Evolutionary conservation across 106 monocot species (phyloP).

Genomic region (Xerophyta viscosa): DNA sequence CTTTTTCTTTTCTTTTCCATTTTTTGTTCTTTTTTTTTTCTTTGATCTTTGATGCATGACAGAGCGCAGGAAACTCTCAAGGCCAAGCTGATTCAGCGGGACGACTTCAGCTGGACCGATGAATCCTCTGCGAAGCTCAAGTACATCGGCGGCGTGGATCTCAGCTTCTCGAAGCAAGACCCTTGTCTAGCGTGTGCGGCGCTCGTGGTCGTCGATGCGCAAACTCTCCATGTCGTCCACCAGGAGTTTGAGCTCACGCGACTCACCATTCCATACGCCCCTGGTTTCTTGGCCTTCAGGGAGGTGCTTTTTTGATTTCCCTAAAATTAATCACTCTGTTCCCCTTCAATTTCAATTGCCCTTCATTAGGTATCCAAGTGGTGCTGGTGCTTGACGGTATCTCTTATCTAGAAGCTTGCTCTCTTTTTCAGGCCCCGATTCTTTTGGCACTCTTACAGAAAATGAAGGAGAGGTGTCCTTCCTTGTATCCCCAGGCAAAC

Average conservation of each 20-base stretch:
- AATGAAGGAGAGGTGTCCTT: constrained; percentile 33
- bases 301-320: constrained; percentile 46
- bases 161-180: constrained; percentile 77
- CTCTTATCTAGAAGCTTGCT: background rate
- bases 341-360: background rate
- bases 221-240: constrained; percentile 46
- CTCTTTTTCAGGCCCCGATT: constrained; percentile 46
- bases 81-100: constrained; percentile 40
- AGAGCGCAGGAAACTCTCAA: constrained; percentile 67
- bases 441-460: constrained; percentile 51
- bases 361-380: background rate
- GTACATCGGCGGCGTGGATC: constrained; percentile 80
- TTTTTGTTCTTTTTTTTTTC: no score
- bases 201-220: constrained; percentile 60
- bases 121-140: constrained; percentile 11
- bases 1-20: no score
- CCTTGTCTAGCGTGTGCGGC: constrained; percentile 66
- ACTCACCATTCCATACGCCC: constrained; percentile 65
- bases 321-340: background rate
- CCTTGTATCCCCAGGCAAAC: constrained; percentile 69
- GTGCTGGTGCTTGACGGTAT: background rate
- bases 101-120: constrained; percentile 67
- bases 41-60: background rate
- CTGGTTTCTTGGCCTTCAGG: constrained; percentile 90
- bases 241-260: constrained; percentile 51